Evolutionary conservation across 495 filamentous ascomycete species (phyloP).

Genomic region (Extremus antarcticus): DNA sequence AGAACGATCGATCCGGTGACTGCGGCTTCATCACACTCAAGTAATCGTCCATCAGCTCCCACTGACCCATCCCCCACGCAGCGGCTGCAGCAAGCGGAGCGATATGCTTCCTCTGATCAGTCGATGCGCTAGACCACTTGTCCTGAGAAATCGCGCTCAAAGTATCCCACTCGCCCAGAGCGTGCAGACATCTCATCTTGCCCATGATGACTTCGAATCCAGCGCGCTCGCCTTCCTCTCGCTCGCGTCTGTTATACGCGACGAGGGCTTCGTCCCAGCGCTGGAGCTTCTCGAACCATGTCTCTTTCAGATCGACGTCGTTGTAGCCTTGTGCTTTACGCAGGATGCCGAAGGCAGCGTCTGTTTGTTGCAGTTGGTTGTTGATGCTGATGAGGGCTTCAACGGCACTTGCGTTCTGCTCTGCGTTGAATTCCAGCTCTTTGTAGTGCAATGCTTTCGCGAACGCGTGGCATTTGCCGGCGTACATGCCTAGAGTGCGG

Average conservation of each 20-base stretch:
- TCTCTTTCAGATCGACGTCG: constrained; percentile 89
- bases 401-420: constrained; percentile 89
- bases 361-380: constrained; percentile 93
- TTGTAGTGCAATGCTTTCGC: constrained; percentile 98
- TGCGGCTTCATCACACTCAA: constrained; percentile 84
- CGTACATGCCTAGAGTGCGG: constrained; percentile 79
- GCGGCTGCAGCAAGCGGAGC: constrained; percentile 89
- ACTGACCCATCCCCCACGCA: constrained; percentile 94
- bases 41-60: constrained; percentile 96
- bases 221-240: constrained; percentile 52
- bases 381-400: constrained; percentile 98
- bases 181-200: constrained; percentile 97
- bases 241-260: constrained; percentile 73
- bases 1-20: constrained; percentile 91
- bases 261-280: constrained; percentile 96
- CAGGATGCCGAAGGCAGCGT: constrained; percentile 93
- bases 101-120: constrained; percentile 76
- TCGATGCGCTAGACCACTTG: constrained; percentile 77
- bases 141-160: constrained; percentile 79
- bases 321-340: constrained; percentile 88
- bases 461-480: constrained; percentile 90
- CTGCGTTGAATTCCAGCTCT: constrained; percentile 93
- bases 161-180: constrained; percentile 92
- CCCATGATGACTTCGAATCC: constrained; percentile 94
- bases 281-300: constrained; percentile 96